Base-by-base conservation (phyloP, 2,329 filamentous ascomycete species). In the Beauveria sp. region DNA sequence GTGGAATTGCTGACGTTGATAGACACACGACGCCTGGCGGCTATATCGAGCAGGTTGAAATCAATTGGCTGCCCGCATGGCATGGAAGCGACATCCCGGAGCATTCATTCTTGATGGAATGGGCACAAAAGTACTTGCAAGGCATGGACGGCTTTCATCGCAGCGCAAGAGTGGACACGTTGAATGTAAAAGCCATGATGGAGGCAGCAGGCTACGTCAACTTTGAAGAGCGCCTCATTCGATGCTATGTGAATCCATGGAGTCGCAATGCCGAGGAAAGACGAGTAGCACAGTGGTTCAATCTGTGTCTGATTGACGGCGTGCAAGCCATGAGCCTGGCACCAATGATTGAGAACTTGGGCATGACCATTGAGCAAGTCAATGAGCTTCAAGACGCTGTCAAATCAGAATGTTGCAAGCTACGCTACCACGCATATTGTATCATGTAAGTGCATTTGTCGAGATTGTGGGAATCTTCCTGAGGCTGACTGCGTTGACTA, bases 31-130 rank as follows among this genome's bases (percentile, higher is more conserved):
- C 85, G 67, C 91, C 91, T 1, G 87, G 87, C 1, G 93, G 92
- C 59, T 83, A 81, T 70, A 81, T 97, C 60, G 92, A 97, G 73
- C 91, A 96, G 66, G 84, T 96, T 53, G 93, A 97, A 71, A 88
- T 97, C 59, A 91, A 97, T 73, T 90, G 90, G 73, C 79, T 83
- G 53, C 91, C 91, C 20, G 84, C 84, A 56, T 89, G 85, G 69
- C 87, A 91, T 64, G 85, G 90, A 67, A 80, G 81, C 41, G 84
- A 84, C 1, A 74, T 89, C 16, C 79, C 83, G 12, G 65, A 74
- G 4, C 75, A 84, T 43, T 84, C 87, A 8, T 77, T 80, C 30
- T 76, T 93, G 18, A 73, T 78, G 50, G 76, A 84, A 66, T 96
- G 92, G 92, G 88, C 87, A 64, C 75, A 83, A 28, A 83, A 84